phyloP scores from a whole-genome alignment of 1,139 yeast genomes.

The Magnusiomyces suaveolens region DNA sequence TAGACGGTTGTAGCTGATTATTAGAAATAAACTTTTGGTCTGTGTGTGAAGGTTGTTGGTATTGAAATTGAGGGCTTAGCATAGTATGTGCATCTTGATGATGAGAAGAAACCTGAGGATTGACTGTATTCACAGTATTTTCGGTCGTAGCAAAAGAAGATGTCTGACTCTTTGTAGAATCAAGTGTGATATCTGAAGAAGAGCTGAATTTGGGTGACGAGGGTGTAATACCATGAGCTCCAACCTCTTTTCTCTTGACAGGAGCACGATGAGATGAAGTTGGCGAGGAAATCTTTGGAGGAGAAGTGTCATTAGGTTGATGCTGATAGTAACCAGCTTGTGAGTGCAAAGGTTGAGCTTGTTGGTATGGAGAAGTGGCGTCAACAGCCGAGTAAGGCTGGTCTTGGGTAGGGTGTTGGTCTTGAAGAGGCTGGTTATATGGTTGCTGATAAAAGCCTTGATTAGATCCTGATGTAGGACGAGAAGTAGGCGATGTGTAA shows the following conservation, averaged over 20 bases:
- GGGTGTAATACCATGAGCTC: slow-evolving; percentile 9
- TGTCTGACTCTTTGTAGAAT: slow-evolving; percentile 7
- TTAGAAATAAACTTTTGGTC: not conserved
- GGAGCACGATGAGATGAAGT: slow-evolving; percentile 10
- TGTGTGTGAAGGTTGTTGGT: not conserved
- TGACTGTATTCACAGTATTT: slow-evolving; percentile 3
- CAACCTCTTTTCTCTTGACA: slow-evolving; percentile 14
- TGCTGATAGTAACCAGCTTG: not conserved
- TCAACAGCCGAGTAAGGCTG: slow-evolving; percentile 17
- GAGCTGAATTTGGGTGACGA: not conserved
- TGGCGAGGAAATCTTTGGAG: not conserved
- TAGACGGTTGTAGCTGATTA: too few species aligned
- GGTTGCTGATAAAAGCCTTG: slow-evolving; percentile 8
- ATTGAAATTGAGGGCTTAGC: not conserved
- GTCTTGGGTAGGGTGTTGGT: slow-evolving; percentile 13
- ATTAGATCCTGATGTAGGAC: slow-evolving; percentile 6
- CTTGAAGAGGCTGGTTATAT: slow-evolving; percentile 7
- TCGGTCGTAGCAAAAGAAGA: slow-evolving; percentile 14
- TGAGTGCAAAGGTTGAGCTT: not conserved
- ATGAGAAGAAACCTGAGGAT: not conserved
- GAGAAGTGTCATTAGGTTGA: not conserved
- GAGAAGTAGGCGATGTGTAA: slow-evolving; percentile 6
- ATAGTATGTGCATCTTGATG: not conserved
- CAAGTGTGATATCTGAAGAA: not conserved
- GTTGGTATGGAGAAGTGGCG: not conserved